These are phyloP conservation scores for Venturia nashicola DNA, from an alignment of 2,329 filamentous ascomycete genomes.

Conservation along the genomic window DNA sequence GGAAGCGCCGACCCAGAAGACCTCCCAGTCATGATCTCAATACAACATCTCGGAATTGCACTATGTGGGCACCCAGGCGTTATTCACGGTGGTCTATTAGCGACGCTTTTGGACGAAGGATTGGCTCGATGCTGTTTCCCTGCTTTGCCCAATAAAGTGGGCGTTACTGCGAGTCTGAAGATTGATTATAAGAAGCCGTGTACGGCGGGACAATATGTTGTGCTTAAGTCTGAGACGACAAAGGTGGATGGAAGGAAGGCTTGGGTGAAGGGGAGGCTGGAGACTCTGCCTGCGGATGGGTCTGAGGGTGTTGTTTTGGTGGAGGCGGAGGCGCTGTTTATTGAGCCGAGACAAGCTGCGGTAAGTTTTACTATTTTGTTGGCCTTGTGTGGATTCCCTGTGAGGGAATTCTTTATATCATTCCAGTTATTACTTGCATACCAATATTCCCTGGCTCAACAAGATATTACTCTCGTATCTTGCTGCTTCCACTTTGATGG, in stretches of 20 bases:
- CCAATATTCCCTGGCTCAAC: too few species aligned
- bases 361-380: constrained; percentile 26
- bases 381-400: not conserved
- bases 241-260: constrained; percentile 89
- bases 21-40: constrained; percentile 50
- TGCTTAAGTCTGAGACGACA: constrained; percentile 65
- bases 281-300: constrained; percentile 50
- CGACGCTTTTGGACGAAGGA: constrained; percentile 87
- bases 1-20: constrained; percentile 38
- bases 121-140: constrained; percentile 80
- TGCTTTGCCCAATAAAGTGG: constrained; percentile 73
- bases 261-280: constrained; percentile 80
- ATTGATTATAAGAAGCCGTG: constrained; percentile 74
- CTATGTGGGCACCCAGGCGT: constrained; percentile 86
- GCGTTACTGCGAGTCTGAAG: constrained; percentile 75
- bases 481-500: not conserved
- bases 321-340: constrained; percentile 75
- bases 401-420: not conserved
- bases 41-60: constrained; percentile 66
- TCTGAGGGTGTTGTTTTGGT: constrained; percentile 52
- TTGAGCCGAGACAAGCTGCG: constrained; percentile 74
- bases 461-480: too few species aligned
- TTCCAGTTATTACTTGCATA: too few species aligned
- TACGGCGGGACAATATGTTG: constrained; percentile 61
- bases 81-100: constrained; percentile 78